Percentiles rank a stretch among this genome's conserved stretches.
phyloP scores from a whole-genome alignment of 495 filamentous ascomycete species.

The Stereocaulon alpinum region DNA sequence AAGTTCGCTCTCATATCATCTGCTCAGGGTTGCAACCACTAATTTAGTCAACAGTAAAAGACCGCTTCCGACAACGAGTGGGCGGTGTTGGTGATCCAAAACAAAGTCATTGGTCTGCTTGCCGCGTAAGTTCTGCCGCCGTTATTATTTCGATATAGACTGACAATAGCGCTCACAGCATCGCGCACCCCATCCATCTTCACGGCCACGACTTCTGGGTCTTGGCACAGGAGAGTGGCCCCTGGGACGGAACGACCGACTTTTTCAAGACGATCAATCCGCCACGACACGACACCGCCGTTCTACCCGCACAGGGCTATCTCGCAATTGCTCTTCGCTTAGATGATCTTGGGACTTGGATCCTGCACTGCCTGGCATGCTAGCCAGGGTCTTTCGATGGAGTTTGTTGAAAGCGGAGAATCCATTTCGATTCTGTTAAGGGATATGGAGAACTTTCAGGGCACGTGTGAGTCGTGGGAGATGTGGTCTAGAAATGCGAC shows the following conservation, averaged over 20 bases:
- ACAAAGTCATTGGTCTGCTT: neutral
- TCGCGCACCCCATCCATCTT: constrained; percentile 29
- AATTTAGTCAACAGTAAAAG: neutral
- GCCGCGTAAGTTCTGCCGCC: neutral
- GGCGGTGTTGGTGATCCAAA: neutral
- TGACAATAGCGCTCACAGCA: constrained; percentile 1
- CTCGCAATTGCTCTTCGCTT: constrained; percentile 39
- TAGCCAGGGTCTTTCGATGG: constrained; percentile 35
- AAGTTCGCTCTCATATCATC: neutral
- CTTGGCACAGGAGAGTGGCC: constrained; percentile 21
- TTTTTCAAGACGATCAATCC: constrained; percentile 36
- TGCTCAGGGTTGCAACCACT: neutral
- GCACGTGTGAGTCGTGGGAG: neutral
- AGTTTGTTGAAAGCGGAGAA: constrained; percentile 34
- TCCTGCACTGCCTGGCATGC: constrained; percentile 33
- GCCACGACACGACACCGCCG: constrained; percentile 43
- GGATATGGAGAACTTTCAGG: neutral
- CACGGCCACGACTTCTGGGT: constrained; percentile 32
- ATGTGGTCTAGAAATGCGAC: neutral
- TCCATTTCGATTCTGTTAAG: neutral
- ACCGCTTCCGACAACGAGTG: neutral
- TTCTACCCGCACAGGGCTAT: constrained; percentile 37
- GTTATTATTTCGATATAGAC: neutral
- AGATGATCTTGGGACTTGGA: constrained; percentile 16
- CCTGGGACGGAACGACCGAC: constrained; percentile 8